Conservation (phyloP, 805 yeast species). For the Pichia deserticola region DNA sequence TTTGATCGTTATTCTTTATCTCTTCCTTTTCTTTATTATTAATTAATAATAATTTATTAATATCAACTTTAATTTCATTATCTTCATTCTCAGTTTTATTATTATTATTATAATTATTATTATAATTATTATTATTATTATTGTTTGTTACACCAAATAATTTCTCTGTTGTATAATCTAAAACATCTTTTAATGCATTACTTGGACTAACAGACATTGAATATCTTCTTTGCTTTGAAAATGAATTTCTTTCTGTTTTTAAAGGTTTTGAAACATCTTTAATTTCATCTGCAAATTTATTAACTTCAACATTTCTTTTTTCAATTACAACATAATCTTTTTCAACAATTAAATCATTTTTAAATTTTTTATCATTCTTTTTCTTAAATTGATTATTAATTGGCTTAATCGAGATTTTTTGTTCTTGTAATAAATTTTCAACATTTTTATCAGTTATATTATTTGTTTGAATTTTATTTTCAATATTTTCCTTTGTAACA, state of each 20-base stretch:
- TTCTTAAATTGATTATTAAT: not conserved
- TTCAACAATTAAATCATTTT: conserved; percentile 37
- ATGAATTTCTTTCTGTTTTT: conserved; percentile 32
- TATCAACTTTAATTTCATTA: not conserved
- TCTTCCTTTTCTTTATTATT: no score
- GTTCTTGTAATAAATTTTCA: conserved; percentile 8
- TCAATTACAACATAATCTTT: conserved; percentile 92
- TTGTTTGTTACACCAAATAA: conserved; percentile 49
- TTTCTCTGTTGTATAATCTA: conserved; percentile 81
- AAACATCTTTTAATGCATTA: conserved; percentile 80
- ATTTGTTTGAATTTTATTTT: not conserved
- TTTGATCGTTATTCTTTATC: no score
- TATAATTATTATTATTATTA: conserved; percentile 7
- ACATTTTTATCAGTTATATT: not conserved
- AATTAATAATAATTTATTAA: not conserved
- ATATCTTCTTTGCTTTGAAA: conserved; percentile 8
- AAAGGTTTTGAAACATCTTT: conserved; percentile 34
- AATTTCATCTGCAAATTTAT: conserved; percentile 90
- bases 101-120: conserved; percentile 2
- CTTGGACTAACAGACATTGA: conserved; percentile 48
- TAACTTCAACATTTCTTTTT: conserved; percentile 90
- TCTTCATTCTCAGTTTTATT: not conserved
- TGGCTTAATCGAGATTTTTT: not conserved
- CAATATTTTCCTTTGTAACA: not conserved
- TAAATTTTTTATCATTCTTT: not conserved